Conservation (phyloP, 257 asterid species). For the Cordia subcordata region DNA sequence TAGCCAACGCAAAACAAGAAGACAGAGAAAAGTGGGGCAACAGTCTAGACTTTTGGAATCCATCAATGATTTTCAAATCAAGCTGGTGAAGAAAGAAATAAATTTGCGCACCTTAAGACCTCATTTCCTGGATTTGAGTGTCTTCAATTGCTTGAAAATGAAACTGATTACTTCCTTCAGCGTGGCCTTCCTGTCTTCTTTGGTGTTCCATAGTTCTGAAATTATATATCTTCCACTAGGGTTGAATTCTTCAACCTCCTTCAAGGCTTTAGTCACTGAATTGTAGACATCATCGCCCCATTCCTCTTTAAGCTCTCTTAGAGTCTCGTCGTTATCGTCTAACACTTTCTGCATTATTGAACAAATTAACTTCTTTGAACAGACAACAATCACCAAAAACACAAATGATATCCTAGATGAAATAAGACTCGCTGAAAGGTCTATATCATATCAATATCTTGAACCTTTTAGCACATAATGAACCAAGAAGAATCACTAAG, state of each 20-base stretch:
- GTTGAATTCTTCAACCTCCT: slow-evolving; percentile 38
- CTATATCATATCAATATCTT: too few species aligned
- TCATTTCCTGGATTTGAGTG: slow-evolving; percentile 25
- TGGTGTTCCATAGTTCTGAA: slow-evolving; percentile 39
- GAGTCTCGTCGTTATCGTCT: slow-evolving; percentile 24
- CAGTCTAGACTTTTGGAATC: too few species aligned
- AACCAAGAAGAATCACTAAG: not conserved
- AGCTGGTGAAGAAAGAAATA: not conserved
- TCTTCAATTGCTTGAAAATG: slow-evolving; percentile 32
- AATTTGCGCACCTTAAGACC: slow-evolving; percentile 3
- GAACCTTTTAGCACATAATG: too few species aligned
- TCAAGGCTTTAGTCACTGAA: slow-evolving; percentile 26
- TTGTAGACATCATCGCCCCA: slow-evolving; percentile 31
- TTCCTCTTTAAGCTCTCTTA: slow-evolving; percentile 21
- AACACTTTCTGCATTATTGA: slow-evolving; percentile 21
- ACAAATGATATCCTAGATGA: too few species aligned
- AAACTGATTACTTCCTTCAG: slow-evolving; percentile 35
- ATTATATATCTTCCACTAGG: slow-evolving; percentile 43
- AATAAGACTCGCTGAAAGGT: too few species aligned
- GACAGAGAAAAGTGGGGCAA: too few species aligned
- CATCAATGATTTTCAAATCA: too few species aligned
- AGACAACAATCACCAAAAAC: too few species aligned
- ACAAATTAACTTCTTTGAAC: not conserved
- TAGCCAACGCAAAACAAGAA: too few species aligned
- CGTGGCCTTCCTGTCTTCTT: slow-evolving; percentile 40